Percentiles rank a stretch among this genome's conserved stretches.
Conservation (phyloP, 805 yeast genomes). For the Lachancea kluyveri region DNA sequence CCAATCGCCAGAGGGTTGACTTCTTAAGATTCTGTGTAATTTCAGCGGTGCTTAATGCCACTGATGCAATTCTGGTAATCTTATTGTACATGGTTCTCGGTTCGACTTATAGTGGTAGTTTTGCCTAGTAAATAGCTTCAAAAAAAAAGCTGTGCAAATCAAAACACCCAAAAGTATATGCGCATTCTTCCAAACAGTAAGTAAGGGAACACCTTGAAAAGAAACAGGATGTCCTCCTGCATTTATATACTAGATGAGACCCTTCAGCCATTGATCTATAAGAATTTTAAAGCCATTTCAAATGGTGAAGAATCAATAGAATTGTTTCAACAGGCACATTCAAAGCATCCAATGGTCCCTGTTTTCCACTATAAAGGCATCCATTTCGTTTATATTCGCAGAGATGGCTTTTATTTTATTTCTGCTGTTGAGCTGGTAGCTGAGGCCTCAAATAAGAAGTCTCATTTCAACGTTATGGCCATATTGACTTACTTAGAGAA, state of each 20-base stretch:
- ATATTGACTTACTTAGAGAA: slow-evolving; percentile 22
- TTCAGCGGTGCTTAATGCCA: slow-evolving; percentile 22
- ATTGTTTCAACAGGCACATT: slow-evolving; percentile 16
- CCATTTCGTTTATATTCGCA: slow-evolving; percentile 19
- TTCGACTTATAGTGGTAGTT: not conserved
- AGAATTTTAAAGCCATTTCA: slow-evolving; percentile 22
- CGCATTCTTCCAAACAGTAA: slow-evolving; percentile 1
- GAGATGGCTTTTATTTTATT: slow-evolving; percentile 23
- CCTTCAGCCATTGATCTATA: slow-evolving; percentile 23
- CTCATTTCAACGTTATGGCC: slow-evolving; percentile 15
- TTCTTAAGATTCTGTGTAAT: slow-evolving; percentile 16
- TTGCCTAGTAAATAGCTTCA: no score
- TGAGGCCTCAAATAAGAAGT: slow-evolving; percentile 4
- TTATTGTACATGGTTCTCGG: slow-evolving; percentile 33
- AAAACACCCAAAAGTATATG: not conserved
- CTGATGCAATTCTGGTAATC: slow-evolving; percentile 27
- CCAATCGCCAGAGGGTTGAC: slow-evolving; percentile 24
- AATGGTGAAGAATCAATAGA: slow-evolving; percentile 15
- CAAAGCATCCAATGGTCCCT: slow-evolving; percentile 2
- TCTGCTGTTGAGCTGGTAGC: slow-evolving; percentile 15
- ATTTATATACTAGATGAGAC: slow-evolving; percentile 26
- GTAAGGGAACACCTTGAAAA: not conserved
- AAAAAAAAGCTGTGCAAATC: no score
- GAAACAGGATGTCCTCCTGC: slow-evolving; percentile 21
- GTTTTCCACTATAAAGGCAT: slow-evolving; percentile 8